A percentile compares a stretch with the other conserved stretches of the same genome.
These are phyloP conservation scores for Aureobasidium mangrovei DNA, from an alignment of 2,329 filamentous ascomycete species.

Conservation along the genomic window DNA sequence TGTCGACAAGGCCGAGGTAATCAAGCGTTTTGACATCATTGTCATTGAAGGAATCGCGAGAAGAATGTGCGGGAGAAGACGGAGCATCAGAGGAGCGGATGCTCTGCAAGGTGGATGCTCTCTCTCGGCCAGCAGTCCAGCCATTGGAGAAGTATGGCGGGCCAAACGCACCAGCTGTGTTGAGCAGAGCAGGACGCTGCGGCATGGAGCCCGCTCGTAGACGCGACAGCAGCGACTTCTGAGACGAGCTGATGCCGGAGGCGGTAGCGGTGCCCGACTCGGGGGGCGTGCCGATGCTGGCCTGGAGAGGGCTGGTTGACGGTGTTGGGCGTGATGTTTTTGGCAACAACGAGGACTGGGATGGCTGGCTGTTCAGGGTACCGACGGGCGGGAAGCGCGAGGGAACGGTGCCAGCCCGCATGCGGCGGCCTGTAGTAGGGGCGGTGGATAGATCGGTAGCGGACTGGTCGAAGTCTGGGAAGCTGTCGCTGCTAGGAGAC, in stretches of 20 bases:
- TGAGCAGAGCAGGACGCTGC: conserved; percentile 64
- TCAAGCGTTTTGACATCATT: conserved; percentile 89
- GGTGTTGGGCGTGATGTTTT: conserved; percentile 81
- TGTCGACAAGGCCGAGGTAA: conserved; percentile 90
- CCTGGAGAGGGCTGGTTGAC: conserved; percentile 76
- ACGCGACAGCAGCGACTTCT: conserved; percentile 57
- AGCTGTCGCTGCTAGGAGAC: conserved; percentile 84
- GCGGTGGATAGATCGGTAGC: conserved; percentile 53
- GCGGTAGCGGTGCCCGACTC: background rate
- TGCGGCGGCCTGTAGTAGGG: conserved; percentile 62
- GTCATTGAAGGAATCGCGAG: conserved; percentile 73
- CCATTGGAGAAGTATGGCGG: conserved; percentile 79
- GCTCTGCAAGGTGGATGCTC: conserved; percentile 82
- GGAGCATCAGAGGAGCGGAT: conserved; percentile 81
- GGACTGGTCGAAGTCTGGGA: conserved; percentile 76
- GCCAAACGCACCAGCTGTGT: conserved; percentile 62
- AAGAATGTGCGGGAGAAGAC: conserved; percentile 78
- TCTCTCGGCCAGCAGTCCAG: conserved; percentile 73
- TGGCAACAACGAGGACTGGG: conserved; percentile 52
- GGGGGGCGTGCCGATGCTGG: conserved; percentile 15
- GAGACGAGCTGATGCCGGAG: conserved; percentile 12
- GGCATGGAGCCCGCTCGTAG: conserved; percentile 91
- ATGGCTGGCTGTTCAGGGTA: conserved; percentile 49
- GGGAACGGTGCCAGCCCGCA: conserved; percentile 89
- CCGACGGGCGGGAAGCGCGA: conserved; percentile 81